These are phyloP conservation scores for Eragrostis tef DNA, from an alignment of 202 grass and related monocot genomes.

Conservation along the genomic window DNA sequence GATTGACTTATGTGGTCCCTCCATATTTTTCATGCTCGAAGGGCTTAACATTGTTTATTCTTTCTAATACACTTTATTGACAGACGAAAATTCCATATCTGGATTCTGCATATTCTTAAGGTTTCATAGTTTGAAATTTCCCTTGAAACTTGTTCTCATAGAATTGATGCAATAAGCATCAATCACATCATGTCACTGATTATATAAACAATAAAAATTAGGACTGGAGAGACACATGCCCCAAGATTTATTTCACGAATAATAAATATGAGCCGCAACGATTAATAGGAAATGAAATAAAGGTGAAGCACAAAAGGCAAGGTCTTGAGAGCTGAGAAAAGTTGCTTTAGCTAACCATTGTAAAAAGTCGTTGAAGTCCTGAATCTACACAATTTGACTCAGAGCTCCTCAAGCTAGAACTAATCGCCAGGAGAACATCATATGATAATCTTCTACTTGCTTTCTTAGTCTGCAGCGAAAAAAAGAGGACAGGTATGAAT, in stretches of 20 bases:
- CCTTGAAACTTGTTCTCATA: background rate
- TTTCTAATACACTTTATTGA: background rate
- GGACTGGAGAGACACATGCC: background rate
- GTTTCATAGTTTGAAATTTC: background rate
- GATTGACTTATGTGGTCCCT: too few relatives aligned
- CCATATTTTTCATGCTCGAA: too few relatives aligned
- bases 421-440: constrained; percentile 75
- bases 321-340: background rate
- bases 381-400: constrained; percentile 60
- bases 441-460: constrained; percentile 88
- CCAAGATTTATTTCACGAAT: background rate
- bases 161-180: constrained; percentile 22
- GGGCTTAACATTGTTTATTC: too few relatives aligned
- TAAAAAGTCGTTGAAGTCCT: constrained; percentile 85
- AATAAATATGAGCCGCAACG: background rate
- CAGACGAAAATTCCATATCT: background rate
- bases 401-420: constrained; percentile 69
- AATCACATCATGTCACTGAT: background rate
- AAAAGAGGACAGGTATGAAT: background rate
- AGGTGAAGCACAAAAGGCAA: constrained; percentile 12
- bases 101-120: constrained; percentile 14
- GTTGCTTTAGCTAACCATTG: constrained; percentile 69
- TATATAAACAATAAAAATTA: background rate
- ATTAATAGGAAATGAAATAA: constrained; percentile 32
- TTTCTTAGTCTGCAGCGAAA: constrained; percentile 79